Conservation (phyloP, 1,284 basidiomycete species). For the Fomes fomentarius region DNA sequence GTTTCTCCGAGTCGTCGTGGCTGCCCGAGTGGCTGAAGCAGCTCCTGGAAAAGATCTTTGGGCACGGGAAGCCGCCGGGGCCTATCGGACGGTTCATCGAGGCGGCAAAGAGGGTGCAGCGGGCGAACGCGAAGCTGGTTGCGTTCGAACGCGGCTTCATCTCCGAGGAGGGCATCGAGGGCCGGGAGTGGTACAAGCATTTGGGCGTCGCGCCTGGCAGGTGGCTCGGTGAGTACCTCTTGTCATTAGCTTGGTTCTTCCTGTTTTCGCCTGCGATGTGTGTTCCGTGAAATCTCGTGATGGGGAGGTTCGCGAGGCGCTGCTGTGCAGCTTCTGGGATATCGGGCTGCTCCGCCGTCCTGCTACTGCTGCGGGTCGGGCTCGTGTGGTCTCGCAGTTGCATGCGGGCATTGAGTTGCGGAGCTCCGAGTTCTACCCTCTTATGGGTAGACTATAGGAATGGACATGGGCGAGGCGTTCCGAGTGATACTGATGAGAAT, state of each 20-base stretch:
- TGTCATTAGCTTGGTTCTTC: constrained; percentile 3
- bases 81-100: constrained; percentile 45
- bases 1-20: background rate
- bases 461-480: background rate
- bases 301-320: background rate
- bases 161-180: constrained; percentile 75
- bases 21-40: constrained; percentile 27
- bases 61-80: constrained; percentile 15
- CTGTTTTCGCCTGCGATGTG: too few species aligned
- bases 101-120: constrained; percentile 64
- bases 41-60: constrained; percentile 20
- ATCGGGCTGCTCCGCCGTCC: too few species aligned
- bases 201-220: constrained; percentile 89
- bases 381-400: too few species aligned
- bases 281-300: too few species aligned
- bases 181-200: constrained; percentile 86
- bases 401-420: background rate
- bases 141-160: constrained; percentile 88
- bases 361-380: too few species aligned
- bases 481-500: background rate
- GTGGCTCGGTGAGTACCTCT: constrained; percentile 69
- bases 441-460: background rate
- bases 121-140: constrained; percentile 73
- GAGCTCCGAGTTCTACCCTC: background rate
- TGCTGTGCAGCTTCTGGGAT: too few species aligned